phyloP scores from a whole-genome alignment of 441 rosid genomes.

The Mallotus japonicus region DNA sequence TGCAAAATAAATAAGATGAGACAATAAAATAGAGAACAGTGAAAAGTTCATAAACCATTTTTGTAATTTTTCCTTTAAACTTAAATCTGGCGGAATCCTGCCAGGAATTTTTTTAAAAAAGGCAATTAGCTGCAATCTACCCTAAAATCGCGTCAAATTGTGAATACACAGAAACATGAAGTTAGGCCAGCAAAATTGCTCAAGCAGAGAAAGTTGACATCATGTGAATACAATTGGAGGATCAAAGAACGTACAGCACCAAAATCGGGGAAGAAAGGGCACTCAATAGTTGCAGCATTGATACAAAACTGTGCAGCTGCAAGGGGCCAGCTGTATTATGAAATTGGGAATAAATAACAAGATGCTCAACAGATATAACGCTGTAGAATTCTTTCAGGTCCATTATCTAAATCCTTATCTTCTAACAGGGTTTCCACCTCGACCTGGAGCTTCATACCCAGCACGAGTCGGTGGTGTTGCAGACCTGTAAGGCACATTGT shows the following conservation, averaged over 20 bases:
- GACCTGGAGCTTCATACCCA: slow-evolving; percentile 41
- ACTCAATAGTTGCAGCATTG: background rate
- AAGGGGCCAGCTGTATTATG: background rate
- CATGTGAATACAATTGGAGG: background rate
- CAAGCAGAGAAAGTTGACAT: background rate
- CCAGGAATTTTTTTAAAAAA: no score
- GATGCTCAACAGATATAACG: background rate
- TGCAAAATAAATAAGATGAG: no score
- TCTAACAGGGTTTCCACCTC: slow-evolving; percentile 54
- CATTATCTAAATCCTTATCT: slow-evolving; percentile 35
- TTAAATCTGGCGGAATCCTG: no score
- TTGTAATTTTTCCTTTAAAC: no score
- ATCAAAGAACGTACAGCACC: slow-evolving; percentile 1
- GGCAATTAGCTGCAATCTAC: background rate
- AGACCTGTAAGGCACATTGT: slow-evolving; percentile 48
- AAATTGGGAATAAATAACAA: background rate
- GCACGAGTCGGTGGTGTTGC: slow-evolving; percentile 53
- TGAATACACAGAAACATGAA: slow-evolving; percentile 1
- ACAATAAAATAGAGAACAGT: no score
- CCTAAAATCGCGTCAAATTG: background rate
- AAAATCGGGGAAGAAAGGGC: no score
- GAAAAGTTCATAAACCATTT: no score
- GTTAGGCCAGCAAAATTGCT: background rate
- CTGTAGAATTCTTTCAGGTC: background rate
- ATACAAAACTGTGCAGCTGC: background rate